Percentiles rank a stretch among this genome's conserved stretches.
These are phyloP conservation scores for Ophiosphaerella korrae DNA, from an alignment of 2,329 filamentous ascomycete species.

Conservation along the genomic window DNA sequence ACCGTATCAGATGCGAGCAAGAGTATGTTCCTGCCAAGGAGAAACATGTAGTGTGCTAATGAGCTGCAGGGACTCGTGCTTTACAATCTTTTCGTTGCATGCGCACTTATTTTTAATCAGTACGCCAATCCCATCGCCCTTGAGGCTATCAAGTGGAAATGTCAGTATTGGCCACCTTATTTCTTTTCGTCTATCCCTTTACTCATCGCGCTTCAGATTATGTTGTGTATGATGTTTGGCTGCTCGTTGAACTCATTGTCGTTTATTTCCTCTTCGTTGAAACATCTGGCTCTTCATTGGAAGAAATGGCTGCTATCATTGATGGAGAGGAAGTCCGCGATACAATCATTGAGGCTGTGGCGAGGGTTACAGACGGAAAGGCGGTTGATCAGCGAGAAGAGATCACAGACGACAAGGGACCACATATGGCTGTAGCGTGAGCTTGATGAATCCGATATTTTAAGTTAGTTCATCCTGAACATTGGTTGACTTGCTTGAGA, in stretches of 20 bases:
- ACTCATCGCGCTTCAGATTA: constrained; percentile 32
- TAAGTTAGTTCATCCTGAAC: too few species aligned
- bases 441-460: too few species aligned
- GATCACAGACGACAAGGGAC: not conserved
- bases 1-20: constrained; percentile 34
- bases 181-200: constrained; percentile 12
- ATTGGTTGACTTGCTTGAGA: too few species aligned
- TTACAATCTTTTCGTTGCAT: constrained; percentile 15
- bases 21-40: constrained; percentile 7
- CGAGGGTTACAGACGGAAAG: constrained; percentile 6
- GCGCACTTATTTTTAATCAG: constrained; percentile 5
- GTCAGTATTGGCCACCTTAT: not conserved
- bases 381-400: not conserved
- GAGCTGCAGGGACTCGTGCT: constrained; percentile 12
- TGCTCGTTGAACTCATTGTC: constrained; percentile 25
- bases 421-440: not conserved
- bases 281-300: constrained; percentile 14
- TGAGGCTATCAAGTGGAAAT: constrained; percentile 9
- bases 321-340: constrained; percentile 8
- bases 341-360: constrained; percentile 9
- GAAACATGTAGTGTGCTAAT: not conserved
- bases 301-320: constrained; percentile 17
- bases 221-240: constrained; percentile 19
- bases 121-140: constrained; percentile 10
- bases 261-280: constrained; percentile 16